These are phyloP conservation scores for Phaffia australis DNA, from an alignment of 768 basidiomycete genomes.

Conservation along the genomic window DNA sequence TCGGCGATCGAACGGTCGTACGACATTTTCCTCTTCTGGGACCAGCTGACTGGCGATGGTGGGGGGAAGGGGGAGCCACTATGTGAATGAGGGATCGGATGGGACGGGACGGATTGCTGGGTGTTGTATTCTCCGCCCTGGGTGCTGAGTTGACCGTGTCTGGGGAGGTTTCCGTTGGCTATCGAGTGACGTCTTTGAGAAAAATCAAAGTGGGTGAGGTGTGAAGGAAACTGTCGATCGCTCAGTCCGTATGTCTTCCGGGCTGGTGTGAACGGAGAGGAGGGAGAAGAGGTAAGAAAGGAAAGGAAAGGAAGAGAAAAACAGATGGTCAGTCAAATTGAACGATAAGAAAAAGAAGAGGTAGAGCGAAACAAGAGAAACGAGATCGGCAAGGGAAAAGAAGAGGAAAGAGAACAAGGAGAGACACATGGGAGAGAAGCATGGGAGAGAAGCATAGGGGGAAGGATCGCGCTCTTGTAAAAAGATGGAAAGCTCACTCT, in stretches of 20 bases:
- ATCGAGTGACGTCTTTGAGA: slow-evolving; percentile 63
- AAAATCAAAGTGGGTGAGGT: slow-evolving; percentile 53
- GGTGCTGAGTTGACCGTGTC: background rate
- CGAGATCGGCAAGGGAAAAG: too few species aligned
- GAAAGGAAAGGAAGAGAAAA: too few species aligned
- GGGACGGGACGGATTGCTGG: background rate
- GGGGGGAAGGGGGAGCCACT: background rate
- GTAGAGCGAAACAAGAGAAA: too few species aligned
- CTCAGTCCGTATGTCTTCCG: too few species aligned
- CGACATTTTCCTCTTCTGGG: slow-evolving; percentile 7
- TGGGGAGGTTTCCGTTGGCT: slow-evolving; percentile 44
- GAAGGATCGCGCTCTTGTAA: background rate
- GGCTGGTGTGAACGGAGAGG: too few species aligned
- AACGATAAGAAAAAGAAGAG: too few species aligned
- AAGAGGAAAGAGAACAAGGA: background rate
- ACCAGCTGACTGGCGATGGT: slow-evolving; percentile 1
- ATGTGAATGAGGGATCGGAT: background rate
- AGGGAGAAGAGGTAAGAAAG: too few species aligned
- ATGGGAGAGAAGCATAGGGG: background rate
- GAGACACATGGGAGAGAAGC: background rate
- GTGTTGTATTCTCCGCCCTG: slow-evolving; percentile 4
- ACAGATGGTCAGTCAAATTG: too few species aligned
- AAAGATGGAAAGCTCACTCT: background rate
- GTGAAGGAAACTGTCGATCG: slow-evolving; percentile 29
- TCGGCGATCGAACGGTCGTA: slow-evolving; percentile 14